phyloP scores from a whole-genome alignment of 176 grass and related monocot genomes.

The Raddia distichophylla region DNA sequence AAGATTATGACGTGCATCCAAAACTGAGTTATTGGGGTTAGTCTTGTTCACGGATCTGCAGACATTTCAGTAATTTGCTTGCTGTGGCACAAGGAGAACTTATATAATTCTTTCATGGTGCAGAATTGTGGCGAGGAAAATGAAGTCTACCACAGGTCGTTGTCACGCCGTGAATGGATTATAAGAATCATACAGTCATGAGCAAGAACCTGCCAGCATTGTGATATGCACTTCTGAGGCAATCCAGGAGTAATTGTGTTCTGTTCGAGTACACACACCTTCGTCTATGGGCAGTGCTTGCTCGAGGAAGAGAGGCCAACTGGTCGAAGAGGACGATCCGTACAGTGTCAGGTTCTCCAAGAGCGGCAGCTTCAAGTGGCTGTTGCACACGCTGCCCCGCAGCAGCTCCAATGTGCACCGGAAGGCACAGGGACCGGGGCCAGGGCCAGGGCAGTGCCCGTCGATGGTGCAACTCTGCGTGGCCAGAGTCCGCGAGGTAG shows the following conservation, averaged over 20 bases:
- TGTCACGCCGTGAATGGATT: slow-evolving; percentile 15
- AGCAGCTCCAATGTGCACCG: slow-evolving; percentile 40
- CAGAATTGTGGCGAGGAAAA: slow-evolving; percentile 37
- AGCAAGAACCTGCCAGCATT: neutral
- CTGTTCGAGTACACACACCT: neutral
- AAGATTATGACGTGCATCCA: neutral
- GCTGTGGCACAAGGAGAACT: neutral
- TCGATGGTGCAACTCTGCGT: slow-evolving; percentile 86
- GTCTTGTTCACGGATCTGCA: neutral
- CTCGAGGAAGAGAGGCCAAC: slow-evolving; percentile 80
- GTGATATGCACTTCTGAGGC: neutral
- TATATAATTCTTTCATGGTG: slow-evolving; percentile 22
- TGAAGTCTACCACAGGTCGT: slow-evolving; percentile 2
- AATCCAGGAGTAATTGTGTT: slow-evolving; percentile 12
- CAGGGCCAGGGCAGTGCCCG: slow-evolving; percentile 48
- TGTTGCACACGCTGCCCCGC: slow-evolving; percentile 68
- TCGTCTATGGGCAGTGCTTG: slow-evolving; percentile 81
- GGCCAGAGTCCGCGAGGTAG: slow-evolving; percentile 79
- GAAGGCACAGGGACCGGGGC: slow-evolving; percentile 37
- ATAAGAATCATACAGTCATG: neutral
- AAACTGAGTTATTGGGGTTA: slow-evolving; percentile 3
- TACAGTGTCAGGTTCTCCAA: slow-evolving; percentile 77
- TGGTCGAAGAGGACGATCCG: slow-evolving; percentile 51
- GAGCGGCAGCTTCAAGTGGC: slow-evolving; percentile 91
- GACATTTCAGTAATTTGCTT: neutral